phyloP scores from a whole-genome alignment of 805 yeast species.

The Metschnikowia hibisci region DNA sequence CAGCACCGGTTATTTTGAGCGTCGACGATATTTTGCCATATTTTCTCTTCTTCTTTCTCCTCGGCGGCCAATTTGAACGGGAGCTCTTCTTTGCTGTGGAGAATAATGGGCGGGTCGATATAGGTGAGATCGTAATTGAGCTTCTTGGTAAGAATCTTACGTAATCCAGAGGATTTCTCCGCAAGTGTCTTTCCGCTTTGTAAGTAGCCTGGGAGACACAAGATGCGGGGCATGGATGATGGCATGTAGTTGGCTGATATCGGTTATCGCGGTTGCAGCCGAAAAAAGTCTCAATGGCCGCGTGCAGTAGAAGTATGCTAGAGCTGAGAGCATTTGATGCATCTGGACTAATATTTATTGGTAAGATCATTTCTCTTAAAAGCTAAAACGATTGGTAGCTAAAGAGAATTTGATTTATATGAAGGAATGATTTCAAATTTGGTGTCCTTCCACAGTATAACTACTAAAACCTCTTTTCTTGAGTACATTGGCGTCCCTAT shows the following conservation, averaged over 20 bases:
- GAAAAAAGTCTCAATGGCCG: background rate
- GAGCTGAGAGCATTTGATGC: too few species aligned
- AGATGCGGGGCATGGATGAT: constrained; percentile 17
- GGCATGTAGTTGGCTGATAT: background rate
- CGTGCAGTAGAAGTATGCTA: too few species aligned
- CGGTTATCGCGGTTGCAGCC: background rate
- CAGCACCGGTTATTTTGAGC: constrained; percentile 33
- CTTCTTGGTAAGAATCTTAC: constrained; percentile 27
- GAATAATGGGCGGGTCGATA: constrained; percentile 30
- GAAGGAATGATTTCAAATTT: too few species aligned
- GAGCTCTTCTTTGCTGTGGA: constrained; percentile 24
- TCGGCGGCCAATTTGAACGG: constrained; percentile 27
- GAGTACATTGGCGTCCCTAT: too few species aligned
- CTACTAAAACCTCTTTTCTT: too few species aligned
- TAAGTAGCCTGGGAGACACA: constrained; percentile 38
- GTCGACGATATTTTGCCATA: constrained; percentile 30
- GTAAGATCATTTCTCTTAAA: too few species aligned
- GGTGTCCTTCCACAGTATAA: too few species aligned
- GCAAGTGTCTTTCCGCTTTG: constrained; percentile 34
- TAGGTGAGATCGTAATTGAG: constrained; percentile 27
- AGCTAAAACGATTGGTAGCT: too few species aligned
- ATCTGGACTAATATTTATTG: too few species aligned
- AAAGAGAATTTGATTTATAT: too few species aligned
- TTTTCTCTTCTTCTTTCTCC: constrained; percentile 24
- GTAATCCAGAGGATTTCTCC: constrained; percentile 30